phyloP scores from a whole-genome alignment of 1,284 basidiomycete species.

The Coniophora puteana region DNA sequence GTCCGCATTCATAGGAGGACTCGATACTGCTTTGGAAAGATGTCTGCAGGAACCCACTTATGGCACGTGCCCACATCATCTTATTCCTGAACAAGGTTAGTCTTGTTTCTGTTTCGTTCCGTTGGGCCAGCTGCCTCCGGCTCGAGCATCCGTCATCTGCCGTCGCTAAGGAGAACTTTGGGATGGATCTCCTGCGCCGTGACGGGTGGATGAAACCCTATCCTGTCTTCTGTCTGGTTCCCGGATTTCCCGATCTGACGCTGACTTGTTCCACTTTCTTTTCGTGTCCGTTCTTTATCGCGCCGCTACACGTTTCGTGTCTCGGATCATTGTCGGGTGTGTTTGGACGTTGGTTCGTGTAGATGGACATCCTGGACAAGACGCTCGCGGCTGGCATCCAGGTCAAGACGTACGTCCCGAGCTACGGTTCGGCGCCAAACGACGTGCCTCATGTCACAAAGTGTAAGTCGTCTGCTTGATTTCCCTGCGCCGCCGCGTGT shows the following conservation, averaged over 20 bases:
- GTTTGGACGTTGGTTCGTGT: too few species aligned
- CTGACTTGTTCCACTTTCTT: too few species aligned
- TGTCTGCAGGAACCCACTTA: conserved; percentile 54
- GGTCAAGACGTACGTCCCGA: conserved; percentile 59
- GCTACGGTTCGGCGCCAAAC: conserved; percentile 58
- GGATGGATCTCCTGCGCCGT: too few species aligned
- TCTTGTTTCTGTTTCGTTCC: background rate
- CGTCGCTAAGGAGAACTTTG: too few species aligned
- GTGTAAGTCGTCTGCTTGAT: conserved; percentile 38
- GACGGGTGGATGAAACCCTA: too few species aligned
- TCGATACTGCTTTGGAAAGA: conserved; percentile 60
- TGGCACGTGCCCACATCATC: conserved; percentile 54
- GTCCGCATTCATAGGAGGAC: conserved; percentile 45
- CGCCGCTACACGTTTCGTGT: too few species aligned
- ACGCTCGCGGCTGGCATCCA: conserved; percentile 55
- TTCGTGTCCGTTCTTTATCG: too few species aligned
- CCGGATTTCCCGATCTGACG: too few species aligned
- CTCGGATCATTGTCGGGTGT: too few species aligned
- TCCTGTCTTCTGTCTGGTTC: background rate
- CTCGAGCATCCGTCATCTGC: too few species aligned
- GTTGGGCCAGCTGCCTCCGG: too few species aligned
- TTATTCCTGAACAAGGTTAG: conserved; percentile 67
- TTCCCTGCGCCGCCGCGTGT: too few species aligned
- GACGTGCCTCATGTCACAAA: conserved; percentile 47
- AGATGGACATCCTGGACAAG: conserved; percentile 58